Evolutionary conservation across 129 eudicot species (phyloP), one percentile per base, ranked within the genome.

Genomic region (Scalesia atractyloides): DNA sequence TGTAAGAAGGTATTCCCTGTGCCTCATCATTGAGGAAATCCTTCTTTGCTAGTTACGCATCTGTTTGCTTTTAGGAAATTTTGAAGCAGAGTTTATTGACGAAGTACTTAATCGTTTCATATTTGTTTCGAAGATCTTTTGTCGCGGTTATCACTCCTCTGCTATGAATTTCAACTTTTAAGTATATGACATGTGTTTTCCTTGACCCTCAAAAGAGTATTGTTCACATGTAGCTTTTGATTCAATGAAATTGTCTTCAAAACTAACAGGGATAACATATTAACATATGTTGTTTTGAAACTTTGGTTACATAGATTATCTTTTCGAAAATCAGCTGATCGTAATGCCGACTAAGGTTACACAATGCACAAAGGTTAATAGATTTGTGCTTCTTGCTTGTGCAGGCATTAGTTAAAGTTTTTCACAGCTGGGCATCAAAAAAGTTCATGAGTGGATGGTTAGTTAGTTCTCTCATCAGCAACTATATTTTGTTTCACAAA

Each of bases 401-500:
- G 84, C 82, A 90, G 97, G 91, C 97, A 47, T 77, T 83, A 53
- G 56, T 58, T 78, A 87, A 88, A 82, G 86, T 84, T 24, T 34
- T 91, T 48, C 92, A 88, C 30, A 88, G 97, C 66, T 91, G 97
- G 97, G 89, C 90, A 17, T 82, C 90, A 47, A 88, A 91, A 50
- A 91, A 86, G 81, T 91, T 91, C 77, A 88, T 91, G 87, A 76
- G 88, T 12, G 97, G 97, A 86, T 85, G 97, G 96, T 91, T 69
- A 68, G 81, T 84, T 74, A 68, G 81, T 84, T 74, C 57, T 18
- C 30, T 50, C 44, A 43, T 24, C 67, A 9, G 1, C 48, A 22
- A 66, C 68, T 39, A 64, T 17, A 52, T 74, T 65, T 64, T 66
- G 52, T 60, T 11, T 59, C 17, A 26, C 64, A 57, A 14, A 24